Base-by-base conservation (phyloP, 139 green algal species). In the Volvox reticuliferus region DNA sequence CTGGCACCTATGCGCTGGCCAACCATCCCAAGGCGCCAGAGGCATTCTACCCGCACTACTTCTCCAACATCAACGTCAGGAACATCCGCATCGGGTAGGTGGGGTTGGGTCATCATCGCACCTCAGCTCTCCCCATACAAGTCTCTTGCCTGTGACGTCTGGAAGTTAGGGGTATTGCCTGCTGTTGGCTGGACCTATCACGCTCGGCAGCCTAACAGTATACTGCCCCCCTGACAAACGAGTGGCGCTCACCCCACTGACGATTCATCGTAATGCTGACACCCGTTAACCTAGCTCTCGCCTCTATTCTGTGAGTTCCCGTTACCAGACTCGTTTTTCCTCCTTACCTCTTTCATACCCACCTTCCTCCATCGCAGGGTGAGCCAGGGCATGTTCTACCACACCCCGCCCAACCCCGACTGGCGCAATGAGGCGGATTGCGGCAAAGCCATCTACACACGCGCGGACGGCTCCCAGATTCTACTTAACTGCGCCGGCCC, bases 401-500 rank as follows among this genome's bases (percentile, higher is more conserved):
- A 94, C 75, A 63, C 80, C 50, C 33, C 22, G 30, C 89, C 91
- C 9, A 44, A 92, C 77, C 89, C 91, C 0, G 88, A 79, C 0
- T 96, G 93, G 93, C 90, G 93, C 79, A 94, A 94, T 88, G 90
- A 93, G 82, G 88, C 65, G 26, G 91, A 95, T 81, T 94, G 93
- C 73, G 92, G 87, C 77, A 65, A 85, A 37, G 89, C 79, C 0
- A 32, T 62, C 5, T 92, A 82, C 88, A 84, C 19, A 22, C 68
- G 88, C 17, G 35, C 17, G 2, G 88, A 92, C 67, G 82, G 88
- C 75, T 87, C 44, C 76, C 73, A 55, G 30, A 89, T 95, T 18
- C 35, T 44, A 0, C 92, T 96, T 55, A 95, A 96, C 89, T 96
- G 95, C 89, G 88, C 88, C 20, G 95, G 95, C 62, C 93, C 94